A percentile compares a stretch with the other conserved stretches of the same genome.
These are phyloP conservation scores for Tagetes erecta DNA, from an alignment of 129 eudicot species.

Conservation along the genomic window DNA sequence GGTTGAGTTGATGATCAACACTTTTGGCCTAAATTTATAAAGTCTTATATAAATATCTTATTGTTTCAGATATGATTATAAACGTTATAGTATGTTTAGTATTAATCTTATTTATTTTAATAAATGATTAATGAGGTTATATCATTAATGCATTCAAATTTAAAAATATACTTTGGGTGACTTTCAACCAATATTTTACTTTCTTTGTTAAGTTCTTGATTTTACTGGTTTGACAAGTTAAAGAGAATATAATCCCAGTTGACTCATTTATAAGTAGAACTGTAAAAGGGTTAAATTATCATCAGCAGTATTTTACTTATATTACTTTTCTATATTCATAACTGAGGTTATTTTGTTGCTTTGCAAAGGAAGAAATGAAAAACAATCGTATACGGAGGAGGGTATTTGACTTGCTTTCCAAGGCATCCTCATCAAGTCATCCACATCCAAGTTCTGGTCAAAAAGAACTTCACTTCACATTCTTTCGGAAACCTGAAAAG, in stretches of 20 bases:
- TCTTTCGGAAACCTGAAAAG: slow-evolving; percentile 70
- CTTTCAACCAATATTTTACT: neutral
- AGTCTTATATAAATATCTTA: neutral
- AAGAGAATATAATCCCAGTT: neutral
- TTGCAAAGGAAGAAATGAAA: slow-evolving; percentile 86
- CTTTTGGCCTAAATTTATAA: neutral
- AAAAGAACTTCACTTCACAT: slow-evolving; percentile 85
- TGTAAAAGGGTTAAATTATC: neutral
- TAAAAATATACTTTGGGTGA: neutral
- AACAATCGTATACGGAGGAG: slow-evolving; percentile 64
- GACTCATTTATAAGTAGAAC: neutral
- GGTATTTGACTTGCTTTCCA: slow-evolving; percentile 77
- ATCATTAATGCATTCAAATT: too few relatives aligned
- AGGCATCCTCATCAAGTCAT: slow-evolving; percentile 58
- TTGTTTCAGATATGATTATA: neutral
- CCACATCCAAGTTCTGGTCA: slow-evolving; percentile 50
- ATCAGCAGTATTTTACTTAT: neutral
- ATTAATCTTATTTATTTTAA: too few relatives aligned
- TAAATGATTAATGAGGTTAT: too few relatives aligned
- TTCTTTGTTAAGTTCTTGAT: neutral
- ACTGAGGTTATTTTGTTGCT: slow-evolving; percentile 26
- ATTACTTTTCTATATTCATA: neutral
- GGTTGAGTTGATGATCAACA: neutral
- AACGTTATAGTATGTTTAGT: too few relatives aligned
- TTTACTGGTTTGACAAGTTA: neutral